Conservation (phyloP, 495 filamentous ascomycete genomes). For the Aspergillus funiculosus region DNA sequence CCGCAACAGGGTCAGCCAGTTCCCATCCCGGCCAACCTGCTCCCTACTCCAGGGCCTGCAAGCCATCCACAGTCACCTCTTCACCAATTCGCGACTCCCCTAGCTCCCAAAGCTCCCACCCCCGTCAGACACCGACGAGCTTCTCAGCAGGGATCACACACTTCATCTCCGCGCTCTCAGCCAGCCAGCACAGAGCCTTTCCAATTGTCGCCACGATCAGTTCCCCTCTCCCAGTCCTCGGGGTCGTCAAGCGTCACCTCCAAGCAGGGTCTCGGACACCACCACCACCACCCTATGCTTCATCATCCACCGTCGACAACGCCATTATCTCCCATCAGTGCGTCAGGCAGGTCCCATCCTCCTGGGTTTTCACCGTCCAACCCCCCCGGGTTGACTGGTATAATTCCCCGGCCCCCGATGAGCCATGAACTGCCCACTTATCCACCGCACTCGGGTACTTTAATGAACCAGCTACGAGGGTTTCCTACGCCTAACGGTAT, state of each 20-base stretch:
- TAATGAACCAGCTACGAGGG: slow-evolving; percentile 45
- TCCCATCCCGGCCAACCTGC: slow-evolving; percentile 51
- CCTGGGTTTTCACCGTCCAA: slow-evolving; percentile 47
- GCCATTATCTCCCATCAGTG: slow-evolving; percentile 48
- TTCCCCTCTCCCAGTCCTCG: slow-evolving; percentile 32
- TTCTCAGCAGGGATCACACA: slow-evolving; percentile 75
- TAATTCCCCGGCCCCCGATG: slow-evolving; percentile 32
- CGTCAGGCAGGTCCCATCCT: slow-evolving; percentile 45
- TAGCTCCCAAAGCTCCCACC: slow-evolving; percentile 74
- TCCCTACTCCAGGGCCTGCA: slow-evolving; percentile 39
- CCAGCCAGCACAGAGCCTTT: slow-evolving; percentile 34
- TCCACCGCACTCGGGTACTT: slow-evolving; percentile 40
- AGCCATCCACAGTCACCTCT: slow-evolving; percentile 65
- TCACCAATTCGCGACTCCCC: slow-evolving; percentile 69
- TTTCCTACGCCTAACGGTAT: slow-evolving; percentile 54
- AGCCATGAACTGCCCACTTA: slow-evolving; percentile 52
- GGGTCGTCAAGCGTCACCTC: slow-evolving; percentile 26
- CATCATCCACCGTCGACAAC: slow-evolving; percentile 49
- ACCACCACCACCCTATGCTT: slow-evolving; percentile 35
- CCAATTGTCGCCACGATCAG: slow-evolving; percentile 40
- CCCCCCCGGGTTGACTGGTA: slow-evolving; percentile 54
- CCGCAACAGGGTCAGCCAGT: slow-evolving; percentile 31
- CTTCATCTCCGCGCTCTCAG: slow-evolving; percentile 55
- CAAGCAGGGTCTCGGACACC: slow-evolving; percentile 30
- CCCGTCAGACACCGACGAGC: slow-evolving; percentile 67